These are phyloP conservation scores for Exophiala sideris DNA, from an alignment of 2,329 filamentous ascomycete species.

Conservation along the genomic window DNA sequence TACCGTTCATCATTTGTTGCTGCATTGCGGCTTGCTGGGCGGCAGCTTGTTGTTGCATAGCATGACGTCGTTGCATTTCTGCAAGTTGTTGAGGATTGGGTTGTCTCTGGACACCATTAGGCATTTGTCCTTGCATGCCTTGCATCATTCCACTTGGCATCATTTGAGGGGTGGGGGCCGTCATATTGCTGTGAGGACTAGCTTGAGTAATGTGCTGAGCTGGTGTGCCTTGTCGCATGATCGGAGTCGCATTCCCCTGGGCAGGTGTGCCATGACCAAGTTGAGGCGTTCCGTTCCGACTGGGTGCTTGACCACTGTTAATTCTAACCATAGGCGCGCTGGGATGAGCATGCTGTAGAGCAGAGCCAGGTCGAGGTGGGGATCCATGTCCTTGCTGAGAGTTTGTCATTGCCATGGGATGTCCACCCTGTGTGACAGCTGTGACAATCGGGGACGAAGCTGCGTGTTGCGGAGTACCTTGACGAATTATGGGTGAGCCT, in stretches of 20 bases:
- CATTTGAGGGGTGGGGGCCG: slow-evolving; percentile 46
- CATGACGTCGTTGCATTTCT: slow-evolving; percentile 40
- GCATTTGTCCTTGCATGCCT: slow-evolving; percentile 40
- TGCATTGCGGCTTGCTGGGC: slow-evolving; percentile 39
- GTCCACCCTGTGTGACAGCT: slow-evolving; percentile 34
- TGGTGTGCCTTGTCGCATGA: slow-evolving; percentile 47
- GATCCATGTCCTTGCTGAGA: slow-evolving; percentile 47
- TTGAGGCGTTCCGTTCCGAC: slow-evolving; percentile 47
- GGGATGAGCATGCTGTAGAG: slow-evolving; percentile 47
- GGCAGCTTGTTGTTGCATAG: slow-evolving; percentile 43
- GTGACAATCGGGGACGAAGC: slow-evolving; percentile 45
- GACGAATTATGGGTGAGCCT: slow-evolving; percentile 47
- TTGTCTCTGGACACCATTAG: slow-evolving; percentile 36
- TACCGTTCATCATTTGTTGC: slow-evolving; percentile 33
- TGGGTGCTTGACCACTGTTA: slow-evolving; percentile 44
- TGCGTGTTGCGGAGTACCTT: slow-evolving; percentile 44
- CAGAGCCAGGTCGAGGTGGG: slow-evolving; percentile 43
- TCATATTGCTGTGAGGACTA: slow-evolving; percentile 42
- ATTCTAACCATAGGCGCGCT: slow-evolving; percentile 44
- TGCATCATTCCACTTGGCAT: slow-evolving; percentile 40
- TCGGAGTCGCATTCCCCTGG: slow-evolving; percentile 46
- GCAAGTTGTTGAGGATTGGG: slow-evolving; percentile 42
- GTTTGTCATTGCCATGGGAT: slow-evolving; percentile 43
- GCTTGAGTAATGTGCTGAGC: slow-evolving; percentile 46
- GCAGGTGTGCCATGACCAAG: slow-evolving; percentile 46